These are phyloP conservation scores for Epicoccum sorghinum DNA, from an alignment of 2,329 filamentous ascomycete genomes.

Conservation along the genomic window DNA sequence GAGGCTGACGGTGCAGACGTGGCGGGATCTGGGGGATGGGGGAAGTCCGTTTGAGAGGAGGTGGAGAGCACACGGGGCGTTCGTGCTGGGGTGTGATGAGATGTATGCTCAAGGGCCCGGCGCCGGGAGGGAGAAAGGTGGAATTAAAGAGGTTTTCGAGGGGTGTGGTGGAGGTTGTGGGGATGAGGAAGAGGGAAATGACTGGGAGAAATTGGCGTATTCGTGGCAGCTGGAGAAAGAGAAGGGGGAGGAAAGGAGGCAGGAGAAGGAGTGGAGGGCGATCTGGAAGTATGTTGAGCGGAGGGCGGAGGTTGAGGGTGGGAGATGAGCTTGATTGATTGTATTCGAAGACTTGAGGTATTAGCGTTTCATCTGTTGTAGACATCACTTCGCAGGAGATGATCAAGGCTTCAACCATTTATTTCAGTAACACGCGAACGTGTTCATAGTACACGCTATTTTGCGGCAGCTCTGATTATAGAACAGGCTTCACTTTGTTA, in stretches of 20 bases:
- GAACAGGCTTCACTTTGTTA: too few relatives aligned
- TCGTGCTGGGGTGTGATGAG: background rate
- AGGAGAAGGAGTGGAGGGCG: conserved; percentile 11
- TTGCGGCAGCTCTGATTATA: too few relatives aligned
- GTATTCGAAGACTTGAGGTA: too few relatives aligned
- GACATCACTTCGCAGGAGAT: too few relatives aligned
- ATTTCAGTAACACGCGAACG: too few relatives aligned
- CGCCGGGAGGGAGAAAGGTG: conserved; percentile 19
- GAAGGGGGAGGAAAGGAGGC: background rate
- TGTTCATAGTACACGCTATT: too few relatives aligned
- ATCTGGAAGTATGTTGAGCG: conserved; percentile 7
- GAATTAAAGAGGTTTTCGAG: conserved; percentile 30
- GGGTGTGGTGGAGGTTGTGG: background rate
- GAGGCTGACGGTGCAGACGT: conserved; percentile 25
- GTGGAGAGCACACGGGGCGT: conserved; percentile 40
- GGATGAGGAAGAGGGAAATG: background rate
- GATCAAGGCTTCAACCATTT: too few relatives aligned
- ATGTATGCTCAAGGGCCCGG: background rate
- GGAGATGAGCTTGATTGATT: too few relatives aligned
- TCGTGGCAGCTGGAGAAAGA: conserved; percentile 3
- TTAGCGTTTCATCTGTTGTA: too few relatives aligned
- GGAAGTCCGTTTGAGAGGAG: conserved; percentile 30
- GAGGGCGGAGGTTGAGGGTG: background rate
- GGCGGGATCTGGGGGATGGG: conserved; percentile 36
- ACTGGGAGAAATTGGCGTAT: background rate